Base-by-base conservation (phyloP, 208 protist genomes). In the Spongospora subterranea region DNA sequence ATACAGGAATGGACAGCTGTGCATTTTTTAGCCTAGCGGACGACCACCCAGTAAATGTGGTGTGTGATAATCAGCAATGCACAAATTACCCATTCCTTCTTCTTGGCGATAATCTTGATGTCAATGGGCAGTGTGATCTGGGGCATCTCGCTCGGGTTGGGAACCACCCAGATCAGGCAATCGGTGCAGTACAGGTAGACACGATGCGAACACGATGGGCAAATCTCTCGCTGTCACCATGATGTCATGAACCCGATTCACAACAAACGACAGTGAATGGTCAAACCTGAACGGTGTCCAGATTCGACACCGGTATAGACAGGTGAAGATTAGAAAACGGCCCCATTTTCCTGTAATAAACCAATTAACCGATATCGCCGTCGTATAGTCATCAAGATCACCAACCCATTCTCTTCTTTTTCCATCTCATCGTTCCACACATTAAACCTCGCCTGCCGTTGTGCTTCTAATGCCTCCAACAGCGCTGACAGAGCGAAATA, bases 121-220 rank as follows among this genome's bases (percentile, higher is more conserved):
- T 82, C 35, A n/a, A 82, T 45, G 13, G 71, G 71, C 13, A 82
- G 71, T 17, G 35, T 82, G 6, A 82, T 6, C 11, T 82, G n/a
- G 17, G 71, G 71, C 71, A 82, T 82, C 17, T 6, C 71, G 11
- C 17, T 35, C 6, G n/a, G 6, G 71, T 43, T 82, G 35, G 71
- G n/a, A 13, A 82, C 35, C n/a, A n/a, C 71, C 71, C 71, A 82
- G 71, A 6, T 20, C 6, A 39, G n/a, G n/a, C 71, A 82, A 6
- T 45, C 40, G 11, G 71, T 20, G n/a, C 71, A 82, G 71, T 82
- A 82, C 71, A 82, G 71, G n/a, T 82, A 82, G 17, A 45, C 71
- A 6, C n/a, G 6, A 6, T 82, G 6, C 35, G n/a, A 45, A 43
- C 71, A 82, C 35, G n/a, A 45, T 40, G 71, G 71, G 71, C 71